Conservation (phyloP, 1,139 yeast genomes). For the Candida sanyaensis region DNA sequence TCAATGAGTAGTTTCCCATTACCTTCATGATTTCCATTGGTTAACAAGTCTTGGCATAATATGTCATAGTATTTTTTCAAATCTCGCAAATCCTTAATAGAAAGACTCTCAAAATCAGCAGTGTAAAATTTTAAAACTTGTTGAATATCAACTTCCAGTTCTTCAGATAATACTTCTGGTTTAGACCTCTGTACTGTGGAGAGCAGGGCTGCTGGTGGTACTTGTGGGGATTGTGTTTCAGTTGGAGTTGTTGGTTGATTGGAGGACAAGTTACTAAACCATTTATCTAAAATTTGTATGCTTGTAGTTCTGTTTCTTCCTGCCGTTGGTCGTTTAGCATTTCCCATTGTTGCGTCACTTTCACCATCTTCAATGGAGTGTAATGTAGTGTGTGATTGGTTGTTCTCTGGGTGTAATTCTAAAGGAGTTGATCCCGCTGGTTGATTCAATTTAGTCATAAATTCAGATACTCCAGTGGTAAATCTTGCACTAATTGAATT, state of each 20-base stretch:
- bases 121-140: slow-evolving; percentile 36
- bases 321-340: slow-evolving; percentile 22
- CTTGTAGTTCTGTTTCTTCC: slow-evolving; percentile 39
- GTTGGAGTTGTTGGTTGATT: slow-evolving; percentile 6
- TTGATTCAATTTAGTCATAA: slow-evolving; percentile 43
- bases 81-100: slow-evolving; percentile 35
- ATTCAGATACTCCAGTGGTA: slow-evolving; percentile 41
- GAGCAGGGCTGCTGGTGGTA: background rate
- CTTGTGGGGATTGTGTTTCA: background rate
- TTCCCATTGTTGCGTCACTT: slow-evolving; percentile 10
- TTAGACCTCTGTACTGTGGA: slow-evolving; percentile 2
- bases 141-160: slow-evolving; percentile 12
- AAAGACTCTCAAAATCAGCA: slow-evolving; percentile 38
- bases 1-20: slow-evolving; percentile 10
- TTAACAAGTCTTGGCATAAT: slow-evolving; percentile 25
- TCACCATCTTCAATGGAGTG: slow-evolving; percentile 33
- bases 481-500: slow-evolving; percentile 43
- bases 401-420: slow-evolving; percentile 18
- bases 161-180: slow-evolving; percentile 16
- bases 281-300: slow-evolving; percentile 46
- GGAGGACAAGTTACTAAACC: slow-evolving; percentile 37
- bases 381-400: slow-evolving; percentile 30
- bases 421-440: slow-evolving; percentile 2
- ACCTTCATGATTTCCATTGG: slow-evolving; percentile 7
- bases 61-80: slow-evolving; percentile 41